Evolutionary conservation across 2,329 filamentous ascomycete species (phyloP), one percentile per base, ranked within the genome.

Genomic region (Ceratocystis cacaofunesta): DNA sequence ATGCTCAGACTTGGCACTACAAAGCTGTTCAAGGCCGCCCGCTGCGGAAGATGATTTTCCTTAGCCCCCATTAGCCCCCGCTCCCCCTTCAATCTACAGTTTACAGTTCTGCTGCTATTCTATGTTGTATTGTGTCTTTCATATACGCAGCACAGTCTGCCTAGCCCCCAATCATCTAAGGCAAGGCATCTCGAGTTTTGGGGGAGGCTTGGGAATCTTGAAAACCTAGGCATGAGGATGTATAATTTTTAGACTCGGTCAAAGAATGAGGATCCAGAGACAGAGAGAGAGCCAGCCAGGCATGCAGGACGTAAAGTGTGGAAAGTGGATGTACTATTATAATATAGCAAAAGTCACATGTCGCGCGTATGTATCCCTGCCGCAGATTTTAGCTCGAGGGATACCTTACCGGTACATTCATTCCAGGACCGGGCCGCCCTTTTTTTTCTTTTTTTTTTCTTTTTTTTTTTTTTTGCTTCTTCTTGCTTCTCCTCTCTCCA

Each of bases 241-340:
- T 28, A 17, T 4, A 55, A 30, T 57, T 57, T n/a, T 10, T 28
- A 57, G 50, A 30, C 50, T 36, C 6, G 5, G 22, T 12, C 52
- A 10, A 57, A 57, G 52, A 57, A 57, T 57, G 52, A 57, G 22
- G 52, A 57, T 15, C 52, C 25, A 57, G 52, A 57, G 22, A 57
- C 22, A 25, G 6, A 30, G 52, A 57, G 52, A 57, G 12, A 12
- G 22, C 25, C 25, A 12, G 52, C 28, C 28, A 30, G 50, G 50
- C 50, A 57, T 32, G 50, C 50, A 30, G 19, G 15, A 25, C 5
- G 48, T 12, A 52, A 28, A 19, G 28, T 32, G 17, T 32, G 25
- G 17, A n/a, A 50, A 50, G 46, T 22, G 46, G 17, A 22, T 50
- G 19, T 22, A n/a, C 46, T n/a, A n/a, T n/a, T 57, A 7, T 30